These are phyloP conservation scores for Diospyros kaki DNA, from an alignment of 148 eudicot genomes.

Conservation along the genomic window DNA sequence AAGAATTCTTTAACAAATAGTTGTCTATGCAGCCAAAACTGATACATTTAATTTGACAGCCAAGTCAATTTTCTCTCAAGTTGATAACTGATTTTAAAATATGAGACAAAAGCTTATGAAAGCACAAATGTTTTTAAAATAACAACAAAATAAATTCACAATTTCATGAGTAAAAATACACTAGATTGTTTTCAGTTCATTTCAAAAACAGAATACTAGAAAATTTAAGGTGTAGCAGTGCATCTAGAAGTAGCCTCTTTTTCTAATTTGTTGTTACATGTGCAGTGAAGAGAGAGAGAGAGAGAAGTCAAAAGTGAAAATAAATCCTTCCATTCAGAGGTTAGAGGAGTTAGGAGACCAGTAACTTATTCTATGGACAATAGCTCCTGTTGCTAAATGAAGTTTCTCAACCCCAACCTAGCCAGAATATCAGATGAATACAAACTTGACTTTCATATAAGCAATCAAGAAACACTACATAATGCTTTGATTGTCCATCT, in stretches of 20 bases:
- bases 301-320: not conserved
- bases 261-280: not conserved
- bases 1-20: too few relatives aligned
- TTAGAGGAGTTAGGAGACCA: not conserved
- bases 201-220: not conserved
- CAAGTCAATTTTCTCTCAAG: not conserved
- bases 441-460: too few relatives aligned
- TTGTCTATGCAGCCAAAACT: not conserved
- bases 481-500: too few relatives aligned
- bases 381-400: not conserved
- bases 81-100: not conserved
- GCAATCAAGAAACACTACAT: too few relatives aligned
- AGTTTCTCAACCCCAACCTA: not conserved
- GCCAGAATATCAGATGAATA: too few relatives aligned
- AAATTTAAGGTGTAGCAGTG: not conserved
- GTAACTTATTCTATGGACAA: not conserved
- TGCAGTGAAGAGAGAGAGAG: not conserved
- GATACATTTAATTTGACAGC: not conserved
- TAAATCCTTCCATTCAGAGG: not conserved
- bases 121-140: not conserved
- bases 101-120: not conserved
- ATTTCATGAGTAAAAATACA: not conserved
- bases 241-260: not conserved
- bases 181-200: not conserved
- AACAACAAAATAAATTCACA: not conserved